Base-by-base conservation (phyloP, 2,329 filamentous ascomycete genomes). In the Bertia moriformis region DNA sequence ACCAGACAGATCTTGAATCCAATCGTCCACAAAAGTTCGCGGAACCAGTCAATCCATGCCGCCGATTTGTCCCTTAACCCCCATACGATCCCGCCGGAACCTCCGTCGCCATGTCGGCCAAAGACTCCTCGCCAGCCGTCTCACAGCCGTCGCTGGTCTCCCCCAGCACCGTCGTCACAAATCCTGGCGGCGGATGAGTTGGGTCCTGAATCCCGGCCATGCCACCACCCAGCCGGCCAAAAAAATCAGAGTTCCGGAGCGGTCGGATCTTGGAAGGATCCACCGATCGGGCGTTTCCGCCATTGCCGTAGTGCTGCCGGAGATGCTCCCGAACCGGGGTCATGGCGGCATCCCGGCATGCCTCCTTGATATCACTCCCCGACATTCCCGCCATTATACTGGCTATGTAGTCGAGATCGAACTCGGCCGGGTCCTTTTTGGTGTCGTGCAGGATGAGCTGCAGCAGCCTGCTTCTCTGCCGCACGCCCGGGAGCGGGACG, bases 291-390 rank as follows among this genome's bases (percentile, higher is more conserved):
- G 84, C 78, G 32, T 69, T 60, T n/a, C 64, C 62, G 7, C 81
- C 81, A 7, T 65, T 66, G 18, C 73, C 73, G 50, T 78, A 77
- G 51, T 84, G 78, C 44, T 76, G 66, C 41, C 82, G 73, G 49
- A 96, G 91, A 45, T 81, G 84, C 58, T 96, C 89, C 40, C 89
- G 71, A 18, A 96, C 83, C 1, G 91, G 91, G 4, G 82, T 78
- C 89, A 96, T 96, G 38, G 89, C 91, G 1, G 91, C 91, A 53
- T 96, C 91, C 40, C 91, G 73, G 55, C 91, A 98, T 2, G 87
- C 85, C 60, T 96, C 91, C 55, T 96, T 98, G 59, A 98, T 88
- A 53, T 96, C 91, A 49, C 85, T 93, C 14, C 91, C 91, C 4
- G 83, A 91, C 82, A 98, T 89, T 35, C 91, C 91, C 1, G 84